These are phyloP conservation scores for Pisolithus orientalis DNA, from an alignment of 768 basidiomycete genomes.

Conservation along the genomic window DNA sequence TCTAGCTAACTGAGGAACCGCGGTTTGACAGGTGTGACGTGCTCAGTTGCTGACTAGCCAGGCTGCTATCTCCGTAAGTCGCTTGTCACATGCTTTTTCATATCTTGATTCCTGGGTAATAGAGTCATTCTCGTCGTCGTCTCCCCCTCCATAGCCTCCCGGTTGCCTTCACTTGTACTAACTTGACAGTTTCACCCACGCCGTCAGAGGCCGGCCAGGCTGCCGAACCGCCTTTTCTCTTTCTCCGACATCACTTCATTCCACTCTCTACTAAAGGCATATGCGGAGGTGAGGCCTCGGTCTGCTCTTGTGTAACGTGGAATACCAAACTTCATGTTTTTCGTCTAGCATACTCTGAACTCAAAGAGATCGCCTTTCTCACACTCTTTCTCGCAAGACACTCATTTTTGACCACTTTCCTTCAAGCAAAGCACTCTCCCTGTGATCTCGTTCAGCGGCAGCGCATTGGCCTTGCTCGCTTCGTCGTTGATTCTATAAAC, in stretches of 20 bases:
- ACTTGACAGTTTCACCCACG: neutral
- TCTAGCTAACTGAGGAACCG: neutral
- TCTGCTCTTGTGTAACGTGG: neutral
- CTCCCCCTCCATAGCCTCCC: neutral
- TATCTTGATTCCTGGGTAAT: no score
- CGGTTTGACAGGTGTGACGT: neutral
- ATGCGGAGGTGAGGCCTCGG: conserved; percentile 14
- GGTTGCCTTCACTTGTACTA: neutral
- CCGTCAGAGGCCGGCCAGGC: conserved; percentile 1
- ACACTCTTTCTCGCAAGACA: conserved; percentile 9
- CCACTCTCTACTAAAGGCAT: neutral
- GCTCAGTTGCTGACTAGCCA: neutral
- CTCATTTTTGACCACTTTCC: conserved; percentile 9
- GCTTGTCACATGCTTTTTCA: neutral
- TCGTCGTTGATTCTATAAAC: conserved; percentile 7
- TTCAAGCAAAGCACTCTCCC: neutral
- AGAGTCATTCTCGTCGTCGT: neutral
- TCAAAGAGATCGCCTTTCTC: neutral
- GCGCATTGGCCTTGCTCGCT: conserved; percentile 2
- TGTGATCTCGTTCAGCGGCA: conserved; percentile 1
- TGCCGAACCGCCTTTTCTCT: neutral
- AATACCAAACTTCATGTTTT: neutral
- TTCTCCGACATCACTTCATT: neutral
- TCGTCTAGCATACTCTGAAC: conserved; percentile 8
- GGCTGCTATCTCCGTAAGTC: conserved; percentile 5